Evolutionary conservation across 2,329 filamentous ascomycete species (phyloP).

Genomic region (Penicillium rolfsii): DNA sequence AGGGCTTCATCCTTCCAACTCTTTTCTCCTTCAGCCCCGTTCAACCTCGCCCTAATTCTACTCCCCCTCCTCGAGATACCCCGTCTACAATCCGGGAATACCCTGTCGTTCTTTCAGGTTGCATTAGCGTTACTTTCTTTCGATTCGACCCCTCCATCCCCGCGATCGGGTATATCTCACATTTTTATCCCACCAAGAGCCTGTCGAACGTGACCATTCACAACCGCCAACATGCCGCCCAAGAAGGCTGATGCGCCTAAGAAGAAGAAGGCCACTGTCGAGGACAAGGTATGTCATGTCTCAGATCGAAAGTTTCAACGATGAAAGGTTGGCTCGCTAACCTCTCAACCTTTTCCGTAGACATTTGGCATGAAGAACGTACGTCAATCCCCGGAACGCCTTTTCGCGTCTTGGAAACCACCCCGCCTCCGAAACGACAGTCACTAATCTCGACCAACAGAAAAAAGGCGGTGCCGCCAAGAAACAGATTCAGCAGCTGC

Average conservation of each 20-base stretch:
- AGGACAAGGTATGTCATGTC: slow-evolving; percentile 68
- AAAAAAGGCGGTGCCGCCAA: slow-evolving; percentile 94
- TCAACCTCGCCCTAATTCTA: slow-evolving; percentile 1
- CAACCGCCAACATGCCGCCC: slow-evolving; percentile 51
- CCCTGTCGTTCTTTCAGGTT: slow-evolving; percentile 20
- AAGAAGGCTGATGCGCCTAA: slow-evolving; percentile 52
- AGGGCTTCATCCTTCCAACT: slow-evolving; percentile 32
- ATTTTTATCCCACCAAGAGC: slow-evolving; percentile 21
- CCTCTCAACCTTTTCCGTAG: slow-evolving; percentile 34
- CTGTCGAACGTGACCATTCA: slow-evolving; percentile 18
- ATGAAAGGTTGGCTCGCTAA: slow-evolving; percentile 21
- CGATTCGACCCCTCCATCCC: slow-evolving; percentile 12
- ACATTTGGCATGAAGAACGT: slow-evolving; percentile 99
- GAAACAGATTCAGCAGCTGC: slow-evolving; percentile 84
- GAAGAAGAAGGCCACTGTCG: slow-evolving; percentile 61
- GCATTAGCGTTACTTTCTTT: slow-evolving; percentile 25
- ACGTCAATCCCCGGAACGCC: slow-evolving; percentile 34
- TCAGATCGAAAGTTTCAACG: slow-evolving; percentile 12
- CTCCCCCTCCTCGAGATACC: background rate
- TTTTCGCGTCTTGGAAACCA: slow-evolving; percentile 8
- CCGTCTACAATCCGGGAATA: slow-evolving; percentile 1
- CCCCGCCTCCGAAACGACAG: slow-evolving; percentile 8
- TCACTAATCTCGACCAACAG: slow-evolving; percentile 37
- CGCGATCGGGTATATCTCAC: slow-evolving; percentile 22
- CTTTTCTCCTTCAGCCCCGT: slow-evolving; percentile 12